These are phyloP conservation scores for Hyaloscypha bicolor DNA, from an alignment of 495 filamentous ascomycete genomes.

Conservation along the genomic window DNA sequence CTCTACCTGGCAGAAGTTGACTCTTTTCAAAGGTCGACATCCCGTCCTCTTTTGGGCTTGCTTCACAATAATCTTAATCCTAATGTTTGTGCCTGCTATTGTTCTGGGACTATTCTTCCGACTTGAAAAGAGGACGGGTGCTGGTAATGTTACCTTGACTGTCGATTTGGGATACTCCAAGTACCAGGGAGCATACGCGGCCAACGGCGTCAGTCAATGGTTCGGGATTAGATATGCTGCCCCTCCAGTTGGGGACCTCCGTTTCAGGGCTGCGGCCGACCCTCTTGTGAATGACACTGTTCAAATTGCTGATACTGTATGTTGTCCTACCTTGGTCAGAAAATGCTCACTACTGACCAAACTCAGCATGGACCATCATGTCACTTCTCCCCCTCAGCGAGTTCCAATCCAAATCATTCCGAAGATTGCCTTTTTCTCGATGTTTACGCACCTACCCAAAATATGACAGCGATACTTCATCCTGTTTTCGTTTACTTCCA, in stretches of 20 bases:
- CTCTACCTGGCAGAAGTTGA: neutral
- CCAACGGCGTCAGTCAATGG: slow-evolving; percentile 33
- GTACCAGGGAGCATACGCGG: slow-evolving; percentile 40
- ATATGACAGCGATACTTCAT: slow-evolving; percentile 42
- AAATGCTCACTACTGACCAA: slow-evolving; percentile 9
- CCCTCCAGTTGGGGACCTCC: slow-evolving; percentile 52
- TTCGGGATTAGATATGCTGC: slow-evolving; percentile 61
- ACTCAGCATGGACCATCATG: slow-evolving; percentile 35
- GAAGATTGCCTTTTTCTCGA: slow-evolving; percentile 79
- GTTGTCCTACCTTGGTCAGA: neutral
- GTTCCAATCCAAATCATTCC: slow-evolving; percentile 39
- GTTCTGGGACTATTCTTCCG: slow-evolving; percentile 14
- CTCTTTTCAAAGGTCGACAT: neutral
- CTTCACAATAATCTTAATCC: neutral
- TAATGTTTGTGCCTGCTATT: slow-evolving; percentile 11
- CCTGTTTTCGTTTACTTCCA: slow-evolving; percentile 77
- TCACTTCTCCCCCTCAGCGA: slow-evolving; percentile 54
- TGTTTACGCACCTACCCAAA: slow-evolving; percentile 61
- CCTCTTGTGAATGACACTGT: slow-evolving; percentile 28
- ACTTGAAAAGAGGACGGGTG: neutral
- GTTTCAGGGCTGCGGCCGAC: slow-evolving; percentile 50
- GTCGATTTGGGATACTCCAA: slow-evolving; percentile 48
- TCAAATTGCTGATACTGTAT: slow-evolving; percentile 34
- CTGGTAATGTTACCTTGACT: neutral
- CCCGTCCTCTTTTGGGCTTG: neutral